Evolutionary conservation across 805 yeast genomes (phyloP), one percentile per base, ranked within the genome.

Genomic region (Metschnikowia arizonensis): DNA sequence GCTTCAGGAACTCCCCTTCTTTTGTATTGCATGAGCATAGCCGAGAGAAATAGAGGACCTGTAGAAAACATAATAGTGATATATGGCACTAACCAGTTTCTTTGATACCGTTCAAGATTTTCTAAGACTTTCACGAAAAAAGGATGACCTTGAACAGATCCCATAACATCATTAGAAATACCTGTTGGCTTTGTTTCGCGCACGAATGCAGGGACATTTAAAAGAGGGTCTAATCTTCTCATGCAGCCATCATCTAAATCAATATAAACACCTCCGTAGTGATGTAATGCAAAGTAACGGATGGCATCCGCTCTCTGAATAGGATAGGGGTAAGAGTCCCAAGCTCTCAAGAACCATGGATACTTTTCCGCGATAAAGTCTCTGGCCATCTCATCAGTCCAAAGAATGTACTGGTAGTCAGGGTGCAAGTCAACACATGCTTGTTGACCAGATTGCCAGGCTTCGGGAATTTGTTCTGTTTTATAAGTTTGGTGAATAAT

Each of bases 401-500:
- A 89, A 29, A 89, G 64, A 36, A 83, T 82, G 65, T 89, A 89
- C 62, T 87, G 82, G 60, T 86, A 90, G 64, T 88, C 97, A 1
- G 93, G 91, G 61, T 90, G 95, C 45, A 83, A 66, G 49, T 85
- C 85, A 33, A 79, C 74, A 60, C 96, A 88, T 21, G 78, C 77
- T 60, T 81, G 76, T 58, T 87, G 96, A 24, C 95, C 88, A 5
- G 74, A 77, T 49, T 69, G 71, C 97, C 97, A 90, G 39, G 76
- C 72, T 40, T 81, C 89, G 2, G 97, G 97, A 12, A 89, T 78
- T 17, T 82, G 76, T 11, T 69, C 74, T 17, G 87, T 85, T 61
- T 86, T 89, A 65, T 90, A 90, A 11, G 97, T 90, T 64, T 90
- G 97, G 61, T 90, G 97, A 45, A 90, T 88, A 61, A 89, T 88